These are phyloP conservation scores for Lepidium sativum DNA, from an alignment of 345 rosid genomes.

Conservation along the genomic window DNA sequence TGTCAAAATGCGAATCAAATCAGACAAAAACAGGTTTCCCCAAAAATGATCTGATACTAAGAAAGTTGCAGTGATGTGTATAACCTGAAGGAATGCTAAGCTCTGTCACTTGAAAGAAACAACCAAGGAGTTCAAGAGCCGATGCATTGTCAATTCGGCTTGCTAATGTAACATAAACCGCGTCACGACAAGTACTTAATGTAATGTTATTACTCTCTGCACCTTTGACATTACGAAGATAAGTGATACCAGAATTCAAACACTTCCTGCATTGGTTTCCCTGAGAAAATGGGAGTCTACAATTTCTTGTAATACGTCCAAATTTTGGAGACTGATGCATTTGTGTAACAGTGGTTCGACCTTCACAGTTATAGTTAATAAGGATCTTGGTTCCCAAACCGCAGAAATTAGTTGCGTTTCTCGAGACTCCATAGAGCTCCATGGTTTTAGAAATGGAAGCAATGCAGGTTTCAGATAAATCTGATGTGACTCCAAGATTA, in stretches of 20 bases:
- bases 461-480: slow-evolving; percentile 48
- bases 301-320: slow-evolving; percentile 49
- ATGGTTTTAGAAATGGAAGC: slow-evolving; percentile 55
- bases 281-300: slow-evolving; percentile 44
- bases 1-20: slow-evolving; percentile 18
- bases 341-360: slow-evolving; percentile 63
- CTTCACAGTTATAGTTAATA: slow-evolving; percentile 54
- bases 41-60: not conserved
- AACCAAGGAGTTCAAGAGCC: slow-evolving; percentile 55
- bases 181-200: slow-evolving; percentile 80
- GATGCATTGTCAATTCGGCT: slow-evolving; percentile 58
- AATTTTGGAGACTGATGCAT: slow-evolving; percentile 81
- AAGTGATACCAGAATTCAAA: slow-evolving; percentile 66
- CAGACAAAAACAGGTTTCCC: not conserved
- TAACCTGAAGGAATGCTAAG: slow-evolving; percentile 48
- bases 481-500: slow-evolving; percentile 55
- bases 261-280: slow-evolving; percentile 62
- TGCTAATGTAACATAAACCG: slow-evolving; percentile 62
- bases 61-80: not conserved
- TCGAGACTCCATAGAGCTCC: slow-evolving; percentile 66
- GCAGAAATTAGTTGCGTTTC: slow-evolving; percentile 63
- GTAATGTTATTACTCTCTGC: slow-evolving; percentile 54
- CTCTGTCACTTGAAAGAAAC: slow-evolving; percentile 80
- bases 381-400: slow-evolving; percentile 88
- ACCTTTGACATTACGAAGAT: slow-evolving; percentile 62